Evolutionary conservation across 345 rosid species (phyloP), one percentile per base, ranked within the genome.

Genomic region (Acer yangbiense): DNA sequence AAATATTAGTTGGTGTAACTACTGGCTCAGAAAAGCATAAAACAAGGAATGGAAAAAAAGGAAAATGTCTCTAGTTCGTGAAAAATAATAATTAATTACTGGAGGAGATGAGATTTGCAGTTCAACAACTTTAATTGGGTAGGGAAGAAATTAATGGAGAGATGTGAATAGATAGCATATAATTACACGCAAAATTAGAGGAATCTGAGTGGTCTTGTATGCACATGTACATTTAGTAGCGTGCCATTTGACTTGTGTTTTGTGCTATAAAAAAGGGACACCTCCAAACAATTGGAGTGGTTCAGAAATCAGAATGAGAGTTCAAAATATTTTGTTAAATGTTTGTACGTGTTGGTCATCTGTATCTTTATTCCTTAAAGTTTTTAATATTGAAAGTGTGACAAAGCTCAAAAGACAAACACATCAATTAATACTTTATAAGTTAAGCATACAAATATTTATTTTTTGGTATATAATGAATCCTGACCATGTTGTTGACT

Each of bases 81-180:
- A 46, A 27, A 39, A 32, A 65, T 12, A 61, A 9, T 9, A 35
- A 74, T 18, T 13, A 7, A 20, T 18, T 8, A 46, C 4, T 41
- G 68, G 72, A 64, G 76, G 75, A 68, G 62, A 69, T 63, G 76
- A 6, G 60, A 55, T 62, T 75, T 76, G 76, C 81, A 76, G 87
- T 84, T 84, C 81, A 84, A 84, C 87, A 52, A 84, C 85, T 76
- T 77, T 16, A 52, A 65, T n/a, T n/a, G 57, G 83, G 73, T 77
- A 68, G 70, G 70, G 39, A 29, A 71, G 76, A 77, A 61, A 67
- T 62, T 44, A 5, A 46, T 52, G n/a, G 44, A 55, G 74, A 43
- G 32, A 71, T 35, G 9, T 32, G 46, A 58, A 13, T 20, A 13
- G 57, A 41, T n/a, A 60, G 64, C 10, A 16, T 60, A n/a, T 60